A percentile compares a stretch with the other conserved stretches of the same genome.
Conservation (phyloP, 2,329 filamentous ascomycete genomes). For the Cordyceps tenuipes region DNA sequence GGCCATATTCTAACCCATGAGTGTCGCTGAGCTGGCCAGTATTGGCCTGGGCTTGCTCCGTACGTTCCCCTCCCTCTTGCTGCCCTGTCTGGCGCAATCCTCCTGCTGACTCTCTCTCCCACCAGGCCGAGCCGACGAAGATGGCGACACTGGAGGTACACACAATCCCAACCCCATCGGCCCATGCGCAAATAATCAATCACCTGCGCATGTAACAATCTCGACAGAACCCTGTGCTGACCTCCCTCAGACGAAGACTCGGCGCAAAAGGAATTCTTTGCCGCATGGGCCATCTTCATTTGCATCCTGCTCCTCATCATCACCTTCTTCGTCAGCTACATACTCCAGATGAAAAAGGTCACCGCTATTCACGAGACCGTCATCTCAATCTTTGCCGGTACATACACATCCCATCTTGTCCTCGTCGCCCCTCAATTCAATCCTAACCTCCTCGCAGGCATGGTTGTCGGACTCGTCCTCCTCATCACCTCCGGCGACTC, state of each 20-base stretch:
- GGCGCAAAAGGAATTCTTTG: conserved; percentile 85
- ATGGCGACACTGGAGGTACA: conserved; percentile 9
- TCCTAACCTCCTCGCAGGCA: conserved; percentile 50
- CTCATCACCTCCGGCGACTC: conserved; percentile 72
- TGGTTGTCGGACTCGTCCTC: conserved; percentile 87
- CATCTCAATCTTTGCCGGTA: conserved; percentile 93
- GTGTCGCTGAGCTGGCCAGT: conserved; percentile 3
- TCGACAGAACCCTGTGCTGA: not conserved
- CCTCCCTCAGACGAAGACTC: conserved; percentile 58
- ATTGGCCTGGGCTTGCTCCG: conserved; percentile 10
- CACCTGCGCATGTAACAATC: not conserved
- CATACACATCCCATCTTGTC: conserved; percentile 27
- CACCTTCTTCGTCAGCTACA: conserved; percentile 94
- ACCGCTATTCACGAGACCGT: conserved; percentile 98
- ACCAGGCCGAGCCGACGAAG: conserved; percentile 9
- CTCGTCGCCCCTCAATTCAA: too few species aligned
- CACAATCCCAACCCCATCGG: not conserved
- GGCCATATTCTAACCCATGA: not conserved
- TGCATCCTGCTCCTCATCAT: conserved; percentile 88
- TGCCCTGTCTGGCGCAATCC: not conserved
- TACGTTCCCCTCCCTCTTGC: not conserved
- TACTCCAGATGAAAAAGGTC: conserved; percentile 91
- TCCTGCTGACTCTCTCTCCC: not conserved
- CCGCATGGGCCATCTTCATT: conserved; percentile 96
- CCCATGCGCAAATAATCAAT: not conserved